These are phyloP conservation scores for Macrocybe sp. DNA, from an alignment of 1,284 basidiomycete genomes.

Conservation along the genomic window DNA sequence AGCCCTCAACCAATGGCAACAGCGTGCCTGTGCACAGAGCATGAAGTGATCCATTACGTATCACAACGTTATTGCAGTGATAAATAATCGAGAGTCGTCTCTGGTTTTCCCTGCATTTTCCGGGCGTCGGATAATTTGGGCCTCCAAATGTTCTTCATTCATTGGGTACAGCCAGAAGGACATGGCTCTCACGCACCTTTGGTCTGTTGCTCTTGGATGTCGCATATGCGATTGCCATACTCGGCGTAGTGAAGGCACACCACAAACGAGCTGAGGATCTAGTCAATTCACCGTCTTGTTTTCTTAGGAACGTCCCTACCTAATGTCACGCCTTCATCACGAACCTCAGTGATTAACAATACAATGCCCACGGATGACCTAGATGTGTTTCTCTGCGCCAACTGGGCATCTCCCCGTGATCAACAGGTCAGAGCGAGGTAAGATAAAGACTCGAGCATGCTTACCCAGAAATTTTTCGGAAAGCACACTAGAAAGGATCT, in stretches of 20 bases:
- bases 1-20: background rate
- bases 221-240: slow-evolving; percentile 71
- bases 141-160: slow-evolving; percentile 20
- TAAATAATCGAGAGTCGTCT: slow-evolving; percentile 38
- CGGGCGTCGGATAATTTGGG: slow-evolving; percentile 46
- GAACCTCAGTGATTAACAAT: slow-evolving; percentile 39
- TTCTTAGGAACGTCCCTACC: slow-evolving; percentile 12
- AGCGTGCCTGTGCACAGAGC: background rate
- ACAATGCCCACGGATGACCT: slow-evolving; percentile 34
- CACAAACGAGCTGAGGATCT: slow-evolving; percentile 52
- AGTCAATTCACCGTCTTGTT: slow-evolving; percentile 3
- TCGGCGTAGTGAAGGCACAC: slow-evolving; percentile 78
- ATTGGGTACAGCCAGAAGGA: background rate
- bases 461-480: slow-evolving; percentile 36
- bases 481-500: slow-evolving; percentile 30
- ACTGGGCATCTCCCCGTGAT: too few relatives aligned
- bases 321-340: slow-evolving; percentile 20
- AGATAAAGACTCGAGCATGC: slow-evolving; percentile 7
- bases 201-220: slow-evolving; percentile 46
- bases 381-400: slow-evolving; percentile 2
- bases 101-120: slow-evolving; percentile 13
- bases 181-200: slow-evolving; percentile 36
- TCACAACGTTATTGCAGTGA: slow-evolving; percentile 44
- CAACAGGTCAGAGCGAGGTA: too few relatives aligned
- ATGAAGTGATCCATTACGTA: background rate